Percentiles rank a stretch among this genome's conserved stretches.
Conservation (phyloP, 805 yeast genomes). For the Pichia californica region DNA sequence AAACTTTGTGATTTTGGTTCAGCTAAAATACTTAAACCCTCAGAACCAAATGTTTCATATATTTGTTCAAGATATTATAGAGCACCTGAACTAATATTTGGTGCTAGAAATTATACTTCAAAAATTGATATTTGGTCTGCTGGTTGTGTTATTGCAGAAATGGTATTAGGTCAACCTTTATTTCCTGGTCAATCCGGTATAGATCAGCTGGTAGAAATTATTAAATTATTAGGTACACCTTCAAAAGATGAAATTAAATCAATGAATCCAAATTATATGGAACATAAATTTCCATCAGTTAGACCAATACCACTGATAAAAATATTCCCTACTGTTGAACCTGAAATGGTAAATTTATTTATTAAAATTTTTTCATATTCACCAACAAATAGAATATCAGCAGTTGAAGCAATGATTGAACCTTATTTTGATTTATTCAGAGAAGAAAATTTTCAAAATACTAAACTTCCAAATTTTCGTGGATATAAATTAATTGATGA, state of each 20-base stretch:
- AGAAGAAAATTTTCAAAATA: slow-evolving; percentile 17
- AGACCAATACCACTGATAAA: slow-evolving; percentile 68
- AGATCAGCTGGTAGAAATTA: slow-evolving; percentile 94
- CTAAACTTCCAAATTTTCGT: slow-evolving; percentile 29
- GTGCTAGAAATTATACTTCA: slow-evolving; percentile 93
- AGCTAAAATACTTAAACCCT: slow-evolving; percentile 84
- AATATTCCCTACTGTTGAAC: slow-evolving; percentile 53
- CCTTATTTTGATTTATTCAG: slow-evolving; percentile 52
- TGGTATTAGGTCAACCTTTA: slow-evolving; percentile 89
- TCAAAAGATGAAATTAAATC: slow-evolving; percentile 83
- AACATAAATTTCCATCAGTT: slow-evolving; percentile 87
- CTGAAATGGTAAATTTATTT: slow-evolving; percentile 51
- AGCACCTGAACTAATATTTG: slow-evolving; percentile 96
- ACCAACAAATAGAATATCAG: slow-evolving; percentile 57
- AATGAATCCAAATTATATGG: slow-evolving; percentile 97
- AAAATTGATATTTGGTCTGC: slow-evolving; percentile 97
- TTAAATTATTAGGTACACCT: slow-evolving; percentile 94
- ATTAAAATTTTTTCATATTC: slow-evolving; percentile 57
- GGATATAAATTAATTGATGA: slow-evolving; percentile 36
- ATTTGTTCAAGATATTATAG: slow-evolving; percentile 95
- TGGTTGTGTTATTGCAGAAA: slow-evolving; percentile 97
- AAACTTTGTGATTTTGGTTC: slow-evolving; percentile 96
- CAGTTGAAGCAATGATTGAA: slow-evolving; percentile 46
- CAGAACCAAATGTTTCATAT: slow-evolving; percentile 92
- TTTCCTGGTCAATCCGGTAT: slow-evolving; percentile 98